A percentile compares a stretch with the other conserved stretches of the same genome.
Conservation (phyloP, 495 filamentous ascomycete species). For the Choiromyces venosus region DNA sequence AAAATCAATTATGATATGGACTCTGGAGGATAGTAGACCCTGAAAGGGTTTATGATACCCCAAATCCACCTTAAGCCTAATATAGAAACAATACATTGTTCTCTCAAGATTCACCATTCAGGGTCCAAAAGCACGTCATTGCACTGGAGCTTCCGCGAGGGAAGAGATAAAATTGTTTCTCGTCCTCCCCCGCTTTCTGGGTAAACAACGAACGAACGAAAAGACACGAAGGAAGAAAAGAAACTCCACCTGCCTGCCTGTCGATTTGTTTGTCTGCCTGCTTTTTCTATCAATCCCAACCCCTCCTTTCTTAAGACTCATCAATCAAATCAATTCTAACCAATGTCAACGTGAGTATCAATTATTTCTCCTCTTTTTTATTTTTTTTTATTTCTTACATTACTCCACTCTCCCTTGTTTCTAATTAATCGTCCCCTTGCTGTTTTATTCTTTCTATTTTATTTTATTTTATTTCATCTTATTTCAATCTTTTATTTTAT, state of each 20-base stretch:
- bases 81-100: not conserved
- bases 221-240: not conserved
- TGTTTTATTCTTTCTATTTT: not conserved
- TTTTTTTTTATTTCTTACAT: too few relatives aligned
- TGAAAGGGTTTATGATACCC: not conserved
- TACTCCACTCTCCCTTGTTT: not conserved
- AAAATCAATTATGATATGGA: not conserved
- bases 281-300: too few relatives aligned
- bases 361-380: not conserved
- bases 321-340: not conserved
- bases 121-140: conserved; percentile 37
- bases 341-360: conserved; percentile 1
- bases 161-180: conserved; percentile 5
- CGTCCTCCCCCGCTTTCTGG: not conserved
- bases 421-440: not conserved
- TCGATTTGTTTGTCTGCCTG: too few relatives aligned
- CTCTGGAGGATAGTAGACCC: not conserved
- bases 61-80: not conserved
- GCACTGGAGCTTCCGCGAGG: conserved; percentile 6
- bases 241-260: too few relatives aligned
- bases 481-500: not conserved
- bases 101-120: conserved; percentile 3
- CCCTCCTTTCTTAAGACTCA: not conserved
- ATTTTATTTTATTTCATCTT: not conserved
- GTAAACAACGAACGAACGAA: not conserved